These are phyloP conservation scores for Cynara cardunculus DNA, from an alignment of 129 eudicot genomes.

Conservation along the genomic window DNA sequence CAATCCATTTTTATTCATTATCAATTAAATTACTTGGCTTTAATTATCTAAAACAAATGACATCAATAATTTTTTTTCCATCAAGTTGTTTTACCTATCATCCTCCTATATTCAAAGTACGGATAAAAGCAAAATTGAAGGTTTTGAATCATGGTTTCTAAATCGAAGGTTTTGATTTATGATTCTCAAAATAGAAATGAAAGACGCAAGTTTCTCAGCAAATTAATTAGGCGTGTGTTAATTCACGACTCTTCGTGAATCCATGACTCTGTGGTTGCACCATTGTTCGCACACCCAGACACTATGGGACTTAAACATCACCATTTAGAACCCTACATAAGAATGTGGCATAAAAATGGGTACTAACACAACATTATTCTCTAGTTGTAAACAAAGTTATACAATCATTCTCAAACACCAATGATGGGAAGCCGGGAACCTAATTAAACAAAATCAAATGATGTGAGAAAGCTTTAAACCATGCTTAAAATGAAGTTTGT, in stretches of 20 bases:
- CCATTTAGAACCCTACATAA: not conserved
- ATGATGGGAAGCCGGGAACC: not conserved
- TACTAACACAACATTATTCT: not conserved
- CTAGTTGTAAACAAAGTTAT: not conserved
- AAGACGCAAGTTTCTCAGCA: not conserved
- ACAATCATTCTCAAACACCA: not conserved
- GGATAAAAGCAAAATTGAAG: too few species aligned
- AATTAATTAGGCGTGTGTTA: not conserved
- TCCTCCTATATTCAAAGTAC: not conserved
- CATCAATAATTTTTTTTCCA: not conserved
- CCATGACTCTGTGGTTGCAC: too few species aligned
- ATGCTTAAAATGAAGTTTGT: not conserved
- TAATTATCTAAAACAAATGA: not conserved
- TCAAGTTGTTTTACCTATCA: too few species aligned
- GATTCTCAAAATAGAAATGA: not conserved
- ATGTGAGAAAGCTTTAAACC: not conserved
- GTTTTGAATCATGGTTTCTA: not conserved
- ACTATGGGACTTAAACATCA: not conserved
- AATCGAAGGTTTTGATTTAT: too few species aligned
- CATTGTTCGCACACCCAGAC: not conserved
- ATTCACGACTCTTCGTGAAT: too few species aligned
- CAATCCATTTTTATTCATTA: too few species aligned
- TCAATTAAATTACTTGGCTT: too few species aligned
- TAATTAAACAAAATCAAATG: conserved; percentile 2
- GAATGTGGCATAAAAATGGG: not conserved